Evolutionary conservation across 2,329 filamentous ascomycete species (phyloP), one percentile per base, ranked within the genome.

Genomic region (Hypoxylon sp.): DNA sequence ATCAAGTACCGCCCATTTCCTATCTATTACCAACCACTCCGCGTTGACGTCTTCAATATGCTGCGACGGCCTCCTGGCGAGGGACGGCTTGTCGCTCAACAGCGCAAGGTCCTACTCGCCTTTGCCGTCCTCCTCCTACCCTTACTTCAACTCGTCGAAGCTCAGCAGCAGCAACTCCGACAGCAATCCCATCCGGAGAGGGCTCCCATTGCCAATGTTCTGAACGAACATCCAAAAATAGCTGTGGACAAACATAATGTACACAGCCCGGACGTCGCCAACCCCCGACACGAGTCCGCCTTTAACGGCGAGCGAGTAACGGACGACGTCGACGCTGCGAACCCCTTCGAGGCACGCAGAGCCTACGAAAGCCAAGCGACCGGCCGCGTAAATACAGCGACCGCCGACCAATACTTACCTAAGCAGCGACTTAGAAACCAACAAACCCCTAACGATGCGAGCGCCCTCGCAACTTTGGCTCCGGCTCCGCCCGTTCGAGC

Each of bases 401-500:
- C 67, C 22, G 63, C 62, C n/a, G 59, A 64, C 37, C 50, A 67
- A 43, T 61, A 56, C 39, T 37, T 59, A 28, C 26, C 56, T 22
- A 62, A 64, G 22, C 63, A 72, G 50, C 67, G 65, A 46, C 43
- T 66, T 32, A 44, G 53, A 58, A 67, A 71, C 66, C 71, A 67
- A 70, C 68, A 53, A 44, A 67, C 68, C 74, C 78, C 80, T 78
- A 75, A 86, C 81, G 87, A 95, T 90, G 92, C 89, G 92, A 93
- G 93, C 93, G 93, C 93, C 91, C 86, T 95, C 86, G 91, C 91
- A 87, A 95, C 93, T 91, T 90, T 94, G 86, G 94, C 94, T 97
- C 93, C 93, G 92, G 94, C 90, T 83, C 82, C 87, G 84, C 87
- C 93, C 91, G 94, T 97, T 85, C 87, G 92, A 97, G 94, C 93